Evolutionary conservation across 805 yeast species (phyloP).

Genomic region (Grigorovia yakushimaensis): DNA sequence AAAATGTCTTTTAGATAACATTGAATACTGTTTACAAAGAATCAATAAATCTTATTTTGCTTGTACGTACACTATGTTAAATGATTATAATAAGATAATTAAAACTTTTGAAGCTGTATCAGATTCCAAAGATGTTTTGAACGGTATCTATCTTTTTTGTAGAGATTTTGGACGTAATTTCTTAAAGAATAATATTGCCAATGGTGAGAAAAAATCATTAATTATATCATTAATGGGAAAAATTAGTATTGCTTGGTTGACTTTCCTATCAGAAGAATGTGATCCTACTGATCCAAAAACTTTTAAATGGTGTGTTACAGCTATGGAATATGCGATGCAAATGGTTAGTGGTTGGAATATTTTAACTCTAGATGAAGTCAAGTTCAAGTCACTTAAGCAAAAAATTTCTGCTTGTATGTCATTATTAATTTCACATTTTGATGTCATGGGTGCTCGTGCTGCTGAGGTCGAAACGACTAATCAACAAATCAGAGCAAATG

Average conservation of each 20-base stretch:
- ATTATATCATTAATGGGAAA: slow-evolving; percentile 65
- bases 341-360: slow-evolving; percentile 88
- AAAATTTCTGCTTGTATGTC: slow-evolving; percentile 95
- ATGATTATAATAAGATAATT: slow-evolving; percentile 44
- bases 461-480: slow-evolving; percentile 41
- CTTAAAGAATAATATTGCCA: slow-evolving; percentile 51
- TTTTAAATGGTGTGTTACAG: slow-evolving; percentile 92
- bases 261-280: slow-evolving; percentile 90
- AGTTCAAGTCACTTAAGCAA: slow-evolving; percentile 59
- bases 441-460: slow-evolving; percentile 95
- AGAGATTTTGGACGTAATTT: slow-evolving; percentile 74
- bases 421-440: slow-evolving; percentile 85
- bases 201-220: slow-evolving; percentile 45
- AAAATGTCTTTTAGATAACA: slow-evolving; percentile 59
- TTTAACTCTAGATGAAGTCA: slow-evolving; percentile 65
- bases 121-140: slow-evolving; percentile 67
- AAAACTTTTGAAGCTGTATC: slow-evolving; percentile 46
- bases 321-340: slow-evolving; percentile 92
- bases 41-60: slow-evolving; percentile 59
- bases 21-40: slow-evolving; percentile 61
- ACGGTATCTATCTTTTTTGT: slow-evolving; percentile 65
- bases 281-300: slow-evolving; percentile 85
- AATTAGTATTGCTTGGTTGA: slow-evolving; percentile 83
- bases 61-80: slow-evolving; percentile 56
- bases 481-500: slow-evolving; percentile 26